Conservation (phyloP, 83 land plant genomes). For the Diphasiastrum complanatum region DNA sequence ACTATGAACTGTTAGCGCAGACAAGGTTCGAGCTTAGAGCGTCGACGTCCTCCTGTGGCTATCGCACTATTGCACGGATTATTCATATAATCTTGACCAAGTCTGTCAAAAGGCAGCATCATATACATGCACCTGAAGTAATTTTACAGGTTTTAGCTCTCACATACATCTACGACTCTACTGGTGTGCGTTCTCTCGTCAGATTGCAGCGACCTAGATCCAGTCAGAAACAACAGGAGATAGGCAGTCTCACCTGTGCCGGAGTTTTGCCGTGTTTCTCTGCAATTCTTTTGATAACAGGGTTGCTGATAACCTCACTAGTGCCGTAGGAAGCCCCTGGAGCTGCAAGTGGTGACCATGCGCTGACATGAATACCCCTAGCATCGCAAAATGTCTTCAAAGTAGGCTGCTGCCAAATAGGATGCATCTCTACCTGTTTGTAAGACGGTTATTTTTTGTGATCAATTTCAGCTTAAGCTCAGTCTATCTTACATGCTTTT, state of each 20-base stretch:
- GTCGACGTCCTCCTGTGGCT: too few relatives aligned
- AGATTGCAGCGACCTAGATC: too few relatives aligned
- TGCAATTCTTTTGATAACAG: background rate
- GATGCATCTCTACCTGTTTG: slow-evolving; percentile 18
- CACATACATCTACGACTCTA: too few relatives aligned
- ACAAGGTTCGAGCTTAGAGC: too few relatives aligned
- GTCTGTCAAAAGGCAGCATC: too few relatives aligned
- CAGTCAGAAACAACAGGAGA: too few relatives aligned
- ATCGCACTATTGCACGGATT: too few relatives aligned
- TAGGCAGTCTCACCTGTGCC: slow-evolving; percentile 11
- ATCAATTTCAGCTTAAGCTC: background rate
- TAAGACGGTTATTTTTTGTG: background rate
- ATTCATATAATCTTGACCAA: too few relatives aligned
- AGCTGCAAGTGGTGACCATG: slow-evolving; percentile 11
- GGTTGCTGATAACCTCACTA: background rate
- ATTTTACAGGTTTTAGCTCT: too few relatives aligned
- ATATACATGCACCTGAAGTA: too few relatives aligned
- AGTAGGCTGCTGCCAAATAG: slow-evolving; percentile 4
- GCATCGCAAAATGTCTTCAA: background rate
- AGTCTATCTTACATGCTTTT: background rate
- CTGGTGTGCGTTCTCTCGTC: too few relatives aligned
- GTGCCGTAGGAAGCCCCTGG: slow-evolving; percentile 9
- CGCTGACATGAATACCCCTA: slow-evolving; percentile 3
- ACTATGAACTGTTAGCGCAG: too few relatives aligned
- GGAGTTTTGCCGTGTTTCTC: slow-evolving; percentile 2